Base-by-base conservation (phyloP, 2,329 filamentous ascomycete genomes). In the Ambrosiella xylebori region DNA sequence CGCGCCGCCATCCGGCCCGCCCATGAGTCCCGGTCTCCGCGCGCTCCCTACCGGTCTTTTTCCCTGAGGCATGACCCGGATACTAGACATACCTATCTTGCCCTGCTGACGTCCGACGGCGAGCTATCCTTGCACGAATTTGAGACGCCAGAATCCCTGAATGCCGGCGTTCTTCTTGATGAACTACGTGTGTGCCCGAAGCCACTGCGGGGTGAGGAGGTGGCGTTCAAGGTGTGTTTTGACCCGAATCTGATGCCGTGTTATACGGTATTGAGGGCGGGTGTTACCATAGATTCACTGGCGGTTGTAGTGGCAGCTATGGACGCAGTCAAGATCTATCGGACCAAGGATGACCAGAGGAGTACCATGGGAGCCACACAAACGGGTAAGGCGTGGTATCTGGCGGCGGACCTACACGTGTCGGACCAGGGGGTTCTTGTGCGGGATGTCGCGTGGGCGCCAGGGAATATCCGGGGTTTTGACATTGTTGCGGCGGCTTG, bases 401-500 rank as follows among this genome's bases (percentile, higher is more conserved):
- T 87, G 7, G 89, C 89, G 0, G 82, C 84, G 17, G 52, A 54
- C 27, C 12, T 54, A 1, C 52, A 54, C 13, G 44, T 50, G 7
- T 50, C 47, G 85, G 89, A 66, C 73, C 52, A 54, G 15, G 52
- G 80, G 7, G 82, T 84, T 0, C 76, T 97, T 44, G 86, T 96
- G 6, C 78, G 91, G 53, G 90, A 96, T 67, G 80, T 96, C 1
- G 84, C 88, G 1, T 98, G 93, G 93, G 88, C 91, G 0, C 86
- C 89, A 53, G 91, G 89, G 11, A 94, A 89, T 63, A 88, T 94
- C 65, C 76, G 90, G 44, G 91, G 91, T 1, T 91, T 88, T 68
- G 93, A 98, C 68, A 78, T 91, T 59, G 79, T 97, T 64, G 93
- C 91, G 2, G 94, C 90, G 5, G 91, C 89, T 1, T 93, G 88